Evolutionary conservation across 2,329 filamentous ascomycete genomes (phyloP), one percentile per base, ranked within the genome.

Genomic region (Fusarium sp.): DNA sequence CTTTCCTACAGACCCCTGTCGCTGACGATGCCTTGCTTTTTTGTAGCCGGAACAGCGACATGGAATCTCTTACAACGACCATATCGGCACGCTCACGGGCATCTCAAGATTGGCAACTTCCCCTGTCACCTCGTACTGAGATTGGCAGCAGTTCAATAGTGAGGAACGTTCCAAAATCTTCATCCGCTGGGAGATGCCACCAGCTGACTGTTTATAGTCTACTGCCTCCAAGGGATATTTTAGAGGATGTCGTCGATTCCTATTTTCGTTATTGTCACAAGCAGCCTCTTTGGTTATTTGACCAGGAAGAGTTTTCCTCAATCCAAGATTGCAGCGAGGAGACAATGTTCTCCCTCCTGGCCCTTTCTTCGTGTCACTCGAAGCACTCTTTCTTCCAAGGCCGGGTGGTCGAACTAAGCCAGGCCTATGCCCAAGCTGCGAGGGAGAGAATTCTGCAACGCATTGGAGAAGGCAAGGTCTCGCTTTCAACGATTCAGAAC

Each of bases 201-300:
- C n/a, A 4, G 10, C 18, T 35, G 3, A 54, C 18, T 33, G 5
- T 8, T 2, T 10, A 20, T 16, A 44, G 21, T 8, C 1, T 33
- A 18, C 20, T 44, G 2, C 50, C 50, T 2, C 9, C 28, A 2
- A 35, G 10, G 1, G 38, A 54, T 4, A 21, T 54, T 8, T 7
- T 54, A 20, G 38, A 54, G 8, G 28, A 54, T 44, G 38, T 44
- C 4, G 5, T 46, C 3, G 38, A 44, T 18, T 21, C 24, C 0
- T 54, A 54, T 8, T 54, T 54, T 8, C 50, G 44, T 3, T 35
- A 44, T 15, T 54, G 28, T 26, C 50, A 54, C 13, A 54, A 26
- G 21, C 50, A 54, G 18, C 50, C 50, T 13, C 16, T 54, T 6
- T 54, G 50, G 50, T 18, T 54, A 4, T 54, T 44, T 6, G 29